Evolutionary conservation across 345 rosid genomes (phyloP).

Genomic region (Toxicodendron radicans): DNA sequence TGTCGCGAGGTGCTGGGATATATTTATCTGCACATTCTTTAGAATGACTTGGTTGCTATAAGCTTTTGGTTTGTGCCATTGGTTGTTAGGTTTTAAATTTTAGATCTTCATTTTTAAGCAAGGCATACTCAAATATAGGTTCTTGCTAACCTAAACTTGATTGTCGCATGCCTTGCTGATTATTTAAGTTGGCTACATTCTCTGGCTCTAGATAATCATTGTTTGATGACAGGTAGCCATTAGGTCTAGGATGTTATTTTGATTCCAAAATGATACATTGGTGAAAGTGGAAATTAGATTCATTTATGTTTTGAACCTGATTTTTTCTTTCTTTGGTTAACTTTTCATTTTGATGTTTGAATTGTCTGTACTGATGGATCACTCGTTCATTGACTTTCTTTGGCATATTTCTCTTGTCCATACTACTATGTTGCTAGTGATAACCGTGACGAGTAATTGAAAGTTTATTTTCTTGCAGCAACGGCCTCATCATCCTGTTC

Average conservation of each 20-base stretch:
- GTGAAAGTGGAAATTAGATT: not conserved
- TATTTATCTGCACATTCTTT: not conserved
- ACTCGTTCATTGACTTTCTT: not conserved
- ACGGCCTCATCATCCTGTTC: conserved; percentile 93
- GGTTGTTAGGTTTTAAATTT: not conserved
- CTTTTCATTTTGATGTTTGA: not conserved
- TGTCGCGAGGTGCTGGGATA: not conserved
- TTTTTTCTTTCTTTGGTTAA: not conserved
- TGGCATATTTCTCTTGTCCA: not conserved
- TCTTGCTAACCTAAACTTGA: not conserved
- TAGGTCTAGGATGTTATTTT: not conserved
- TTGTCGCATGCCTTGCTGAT: not conserved
- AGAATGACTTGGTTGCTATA: not conserved
- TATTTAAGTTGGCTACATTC: not conserved
- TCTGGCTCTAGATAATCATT: not conserved
- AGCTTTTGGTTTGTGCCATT: not conserved
- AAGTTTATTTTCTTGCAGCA: conserved; percentile 57
- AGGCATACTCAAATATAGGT: not conserved
- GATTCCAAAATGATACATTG: not conserved
- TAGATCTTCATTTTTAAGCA: not conserved
- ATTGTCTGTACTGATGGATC: not conserved
- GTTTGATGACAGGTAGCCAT: conserved; percentile 4
- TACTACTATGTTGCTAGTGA: not conserved
- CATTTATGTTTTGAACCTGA: not conserved
- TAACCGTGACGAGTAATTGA: conserved; percentile 10